Conservation (phyloP, 2,329 filamentous ascomycete genomes). For the Penicillium aurantiogriseum region DNA sequence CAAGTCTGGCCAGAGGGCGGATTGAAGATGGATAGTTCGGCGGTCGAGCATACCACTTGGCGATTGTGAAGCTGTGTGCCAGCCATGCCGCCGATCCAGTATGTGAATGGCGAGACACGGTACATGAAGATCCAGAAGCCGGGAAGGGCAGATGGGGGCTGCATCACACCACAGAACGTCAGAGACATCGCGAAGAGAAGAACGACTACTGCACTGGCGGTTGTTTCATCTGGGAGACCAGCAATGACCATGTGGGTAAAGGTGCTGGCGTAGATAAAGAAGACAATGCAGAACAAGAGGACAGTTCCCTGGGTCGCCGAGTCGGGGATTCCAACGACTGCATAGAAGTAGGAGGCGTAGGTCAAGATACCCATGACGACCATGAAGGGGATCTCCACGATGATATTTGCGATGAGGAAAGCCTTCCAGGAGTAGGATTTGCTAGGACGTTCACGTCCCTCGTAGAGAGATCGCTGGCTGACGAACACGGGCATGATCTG, state of each 20-base stretch:
- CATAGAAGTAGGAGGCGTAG: slow-evolving; percentile 83
- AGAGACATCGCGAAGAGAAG: slow-evolving; percentile 80
- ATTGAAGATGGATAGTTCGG: slow-evolving; percentile 66
- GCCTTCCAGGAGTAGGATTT: slow-evolving; percentile 84
- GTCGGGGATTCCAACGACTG: slow-evolving; percentile 61
- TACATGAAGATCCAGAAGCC: slow-evolving; percentile 65
- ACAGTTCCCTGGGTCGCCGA: slow-evolving; percentile 70
- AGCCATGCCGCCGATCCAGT: slow-evolving; percentile 61
- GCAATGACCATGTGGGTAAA: slow-evolving; percentile 79
- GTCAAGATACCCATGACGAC: slow-evolving; percentile 69
- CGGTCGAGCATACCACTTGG: slow-evolving; percentile 61
- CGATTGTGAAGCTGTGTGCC: slow-evolving; percentile 68
- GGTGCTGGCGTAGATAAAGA: slow-evolving; percentile 77
- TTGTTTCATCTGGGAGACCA: slow-evolving; percentile 70
- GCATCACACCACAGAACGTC: slow-evolving; percentile 68
- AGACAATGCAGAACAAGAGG: slow-evolving; percentile 72
- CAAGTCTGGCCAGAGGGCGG: slow-evolving; percentile 61
- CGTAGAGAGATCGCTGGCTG: slow-evolving; percentile 75
- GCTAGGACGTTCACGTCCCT: slow-evolving; percentile 78
- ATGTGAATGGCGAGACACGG: slow-evolving; percentile 59
- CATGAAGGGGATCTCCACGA: slow-evolving; percentile 85
- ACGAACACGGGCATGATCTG: slow-evolving; percentile 76
- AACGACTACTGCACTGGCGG: slow-evolving; percentile 71
- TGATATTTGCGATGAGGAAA: slow-evolving; percentile 78
- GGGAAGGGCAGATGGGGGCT: slow-evolving; percentile 63